Base-by-base conservation (phyloP, 352 stramenopile genomes). In the Globisporangium acanthophoron region DNA sequence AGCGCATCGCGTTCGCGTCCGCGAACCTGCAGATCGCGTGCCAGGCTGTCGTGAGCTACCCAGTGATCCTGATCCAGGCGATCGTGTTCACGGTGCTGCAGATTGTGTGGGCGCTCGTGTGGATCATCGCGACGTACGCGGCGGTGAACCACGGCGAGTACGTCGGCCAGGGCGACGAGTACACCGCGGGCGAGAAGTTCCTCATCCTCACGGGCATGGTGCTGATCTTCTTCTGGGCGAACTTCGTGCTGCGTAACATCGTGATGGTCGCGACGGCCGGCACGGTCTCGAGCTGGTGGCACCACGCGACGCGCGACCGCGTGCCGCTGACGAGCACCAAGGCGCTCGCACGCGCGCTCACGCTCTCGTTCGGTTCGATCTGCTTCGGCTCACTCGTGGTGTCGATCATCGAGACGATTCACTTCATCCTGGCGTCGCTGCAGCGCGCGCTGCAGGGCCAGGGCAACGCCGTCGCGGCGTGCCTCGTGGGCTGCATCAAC, bases 311-410 rank as follows among this genome's bases (percentile, higher is more conserved):
- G 6, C 68, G 65, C 13, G 71, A 83, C 16, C 68, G 70, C 40
- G 66, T 67, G 39, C 56, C 67, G 31, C 54, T 74, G 31, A 79
- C 69, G 39, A 80, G 69, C 9, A 63, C 65, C 11, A 65, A 74
- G 7, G 76, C 94, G 6, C 66, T 75, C 3, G 51, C 52, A 20
- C 77, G 87, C 33, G 75, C 82, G 20, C 72, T 81, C 12, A 97
- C 88, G 35, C 76, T 81, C n/a, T 86, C 85, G 41, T 90, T 96
- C 46, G 90, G 88, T 49, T 90, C 75, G 37, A 96, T 97, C 54
- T 96, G 72, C 70, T 85, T 92, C 56, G 81, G 81, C 13, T 88
- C 79, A 29, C 70, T 92, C 27, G 77, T 90, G 45, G 79, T 90
- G 11, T 78, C 79, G 29, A 77, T 90, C 56, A 65, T 92, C n/a